phyloP scores from a whole-genome alignment of 108 stramenopile genomes.

The Nitzschia sp. region DNA sequence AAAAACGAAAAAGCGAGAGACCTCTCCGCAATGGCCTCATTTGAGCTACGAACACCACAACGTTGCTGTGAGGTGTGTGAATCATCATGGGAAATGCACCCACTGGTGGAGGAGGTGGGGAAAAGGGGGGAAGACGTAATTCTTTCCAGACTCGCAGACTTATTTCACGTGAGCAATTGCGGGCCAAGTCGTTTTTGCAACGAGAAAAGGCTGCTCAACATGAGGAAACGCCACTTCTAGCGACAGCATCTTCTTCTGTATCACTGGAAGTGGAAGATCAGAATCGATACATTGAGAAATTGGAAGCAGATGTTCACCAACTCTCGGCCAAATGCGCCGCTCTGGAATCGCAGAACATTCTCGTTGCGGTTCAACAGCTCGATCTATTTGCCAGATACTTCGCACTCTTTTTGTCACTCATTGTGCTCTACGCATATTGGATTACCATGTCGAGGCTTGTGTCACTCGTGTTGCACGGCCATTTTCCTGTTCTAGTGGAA shows the following conservation, averaged over 20 bases:
- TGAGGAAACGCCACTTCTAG: not conserved
- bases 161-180: constrained; percentile 9
- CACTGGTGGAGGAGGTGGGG: not conserved
- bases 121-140: not conserved
- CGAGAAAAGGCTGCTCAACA: not conserved
- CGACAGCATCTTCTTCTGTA: not conserved
- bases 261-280: not conserved
- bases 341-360: constrained; percentile 37
- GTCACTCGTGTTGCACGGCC: not conserved
- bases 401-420: not conserved
- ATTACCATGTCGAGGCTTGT: not conserved
- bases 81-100: not conserved
- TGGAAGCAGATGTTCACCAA: constrained; percentile 15
- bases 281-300: not conserved
- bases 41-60: too few species aligned
- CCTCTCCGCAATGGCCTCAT: too few species aligned
- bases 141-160: not conserved
- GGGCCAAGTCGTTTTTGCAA: constrained; percentile 13
- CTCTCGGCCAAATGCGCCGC: constrained; percentile 19
- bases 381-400: constrained; percentile 18
- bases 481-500: not conserved
- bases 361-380: constrained; percentile 32
- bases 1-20: too few species aligned
- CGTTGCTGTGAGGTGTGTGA: too few species aligned
- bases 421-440: constrained; percentile 15